Conservation (phyloP, 2,329 filamentous ascomycete genomes). For the Apiospora koreana region DNA sequence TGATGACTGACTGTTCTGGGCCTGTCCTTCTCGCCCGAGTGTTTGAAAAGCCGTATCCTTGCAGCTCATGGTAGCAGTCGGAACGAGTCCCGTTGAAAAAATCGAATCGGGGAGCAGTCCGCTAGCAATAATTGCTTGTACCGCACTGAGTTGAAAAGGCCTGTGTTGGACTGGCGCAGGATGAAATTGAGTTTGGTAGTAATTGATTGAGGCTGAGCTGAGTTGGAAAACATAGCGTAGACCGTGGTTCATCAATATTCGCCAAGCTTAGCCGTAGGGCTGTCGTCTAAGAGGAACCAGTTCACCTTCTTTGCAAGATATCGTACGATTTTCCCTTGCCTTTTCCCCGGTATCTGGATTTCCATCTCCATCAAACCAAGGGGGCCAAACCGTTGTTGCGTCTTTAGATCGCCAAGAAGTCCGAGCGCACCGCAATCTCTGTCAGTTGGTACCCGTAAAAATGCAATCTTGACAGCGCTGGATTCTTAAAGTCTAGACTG, state of each 20-base stretch:
- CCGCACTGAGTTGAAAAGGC: not conserved
- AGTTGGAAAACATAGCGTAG: too few species aligned
- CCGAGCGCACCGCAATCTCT: not conserved
- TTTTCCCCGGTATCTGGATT: not conserved
- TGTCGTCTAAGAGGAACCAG: not conserved
- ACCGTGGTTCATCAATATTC: too few species aligned
- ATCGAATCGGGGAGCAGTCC: not conserved
- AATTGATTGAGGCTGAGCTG: not conserved
- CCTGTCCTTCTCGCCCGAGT: not conserved
- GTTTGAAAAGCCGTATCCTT: not conserved
- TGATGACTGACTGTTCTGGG: not conserved
- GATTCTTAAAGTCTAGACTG: not conserved
- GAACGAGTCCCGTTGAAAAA: too few species aligned
- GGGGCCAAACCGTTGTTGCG: not conserved
- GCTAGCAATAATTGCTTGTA: not conserved
- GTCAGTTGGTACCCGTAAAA: not conserved
- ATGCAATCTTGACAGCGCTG: not conserved
- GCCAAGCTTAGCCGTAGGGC: not conserved
- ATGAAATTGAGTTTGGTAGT: not conserved
- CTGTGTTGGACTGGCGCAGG: not conserved
- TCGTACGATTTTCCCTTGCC: not conserved
- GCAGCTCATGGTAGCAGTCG: not conserved
- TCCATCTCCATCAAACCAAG: not conserved
- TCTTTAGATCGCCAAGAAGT: not conserved
- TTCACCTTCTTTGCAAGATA: not conserved